Percentiles rank a stretch among this genome's conserved stretches.
Conservation (phyloP, 352 stramenopile species). For the Phytopythium delawarense region DNA sequence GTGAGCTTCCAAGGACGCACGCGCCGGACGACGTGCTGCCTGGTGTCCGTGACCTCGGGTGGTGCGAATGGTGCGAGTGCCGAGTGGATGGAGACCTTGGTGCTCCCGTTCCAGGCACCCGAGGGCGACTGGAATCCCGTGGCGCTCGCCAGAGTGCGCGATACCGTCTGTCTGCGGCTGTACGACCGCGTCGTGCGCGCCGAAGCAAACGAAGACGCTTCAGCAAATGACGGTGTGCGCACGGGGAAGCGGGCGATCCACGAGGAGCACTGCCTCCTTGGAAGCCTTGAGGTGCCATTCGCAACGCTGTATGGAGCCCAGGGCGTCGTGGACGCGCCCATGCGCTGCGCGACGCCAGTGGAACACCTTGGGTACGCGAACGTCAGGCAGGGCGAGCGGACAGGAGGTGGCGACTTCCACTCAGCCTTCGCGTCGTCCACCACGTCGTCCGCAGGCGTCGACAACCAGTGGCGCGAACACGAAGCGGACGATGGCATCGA, state of each 20-base stretch:
- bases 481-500: slow-evolving; percentile 30
- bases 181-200: slow-evolving; percentile 78
- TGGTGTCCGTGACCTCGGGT: slow-evolving; percentile 21
- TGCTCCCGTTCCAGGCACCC: slow-evolving; percentile 82
- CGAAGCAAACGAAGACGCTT: slow-evolving; percentile 4
- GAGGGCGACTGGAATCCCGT: slow-evolving; percentile 79
- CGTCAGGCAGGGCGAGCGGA: slow-evolving; percentile 5
- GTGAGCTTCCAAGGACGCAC: slow-evolving; percentile 78
- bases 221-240: background rate
- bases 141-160: slow-evolving; percentile 57
- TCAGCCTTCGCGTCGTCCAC: slow-evolving; percentile 3
- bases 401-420: background rate
- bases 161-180: slow-evolving; percentile 81
- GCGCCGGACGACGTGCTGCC: slow-evolving; percentile 54
- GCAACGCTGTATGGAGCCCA: slow-evolving; percentile 77
- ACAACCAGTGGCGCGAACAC: slow-evolving; percentile 15
- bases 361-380: slow-evolving; percentile 86
- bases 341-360: slow-evolving; percentile 79
- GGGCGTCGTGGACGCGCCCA: slow-evolving; percentile 68
- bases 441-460: background rate
- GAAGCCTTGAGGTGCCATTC: slow-evolving; percentile 84
- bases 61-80: slow-evolving; percentile 33
- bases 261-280: slow-evolving; percentile 83
- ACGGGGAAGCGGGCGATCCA: slow-evolving; percentile 36
- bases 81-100: slow-evolving; percentile 92